Base-by-base conservation (phyloP, 805 yeast genomes). In the Hanseniaspora vineae region DNA sequence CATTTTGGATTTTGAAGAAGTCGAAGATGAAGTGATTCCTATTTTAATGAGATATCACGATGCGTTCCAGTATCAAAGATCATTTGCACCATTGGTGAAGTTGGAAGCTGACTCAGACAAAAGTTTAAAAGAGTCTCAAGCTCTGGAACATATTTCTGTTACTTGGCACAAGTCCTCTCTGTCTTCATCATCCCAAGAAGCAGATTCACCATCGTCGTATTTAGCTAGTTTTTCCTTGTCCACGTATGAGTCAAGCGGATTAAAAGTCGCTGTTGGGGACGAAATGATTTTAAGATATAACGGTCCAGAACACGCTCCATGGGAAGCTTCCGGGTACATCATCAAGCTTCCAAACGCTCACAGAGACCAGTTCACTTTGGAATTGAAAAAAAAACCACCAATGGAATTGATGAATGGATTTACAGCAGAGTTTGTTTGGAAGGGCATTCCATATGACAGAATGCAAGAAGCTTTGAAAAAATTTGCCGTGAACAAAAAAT, bases 391-490 rank as follows among this genome's bases (percentile, higher is more conserved):
- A 40, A 19, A 40, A 40, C 31, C 43, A 14, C 84, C 87, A 46
- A 75, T 80, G 2, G 71, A 80, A 51, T 59, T 75, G 37, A 72
- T 75, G 1, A 71, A 77, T 4, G 85, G 81, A 19, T 89, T 85
- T 61, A 77, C 89, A 1, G 88, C 89, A 0, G 90, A 85, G 55
- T 83, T 86, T 59, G 85, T 84, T 46, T 89, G 96, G 96, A 84
- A 84, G 54, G 92, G 90, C 14, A 78, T 81, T 2, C 70, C 95
- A 1, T 88, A 81, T 59, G 80, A 76, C 39, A 75, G 97, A 57
- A 85, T 86, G 92, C 95, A 85, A 66, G 66, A 68, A 18, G 92
- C 96, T 0, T 66, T 89, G 65, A 76, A 71, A 49, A 58, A 58
- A 6, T 85, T 89, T 67, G 96, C 96, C 2, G 66, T 77, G 9